Conservation (phyloP, 768 basidiomycete species). For the Amyloporia xantha region DNA sequence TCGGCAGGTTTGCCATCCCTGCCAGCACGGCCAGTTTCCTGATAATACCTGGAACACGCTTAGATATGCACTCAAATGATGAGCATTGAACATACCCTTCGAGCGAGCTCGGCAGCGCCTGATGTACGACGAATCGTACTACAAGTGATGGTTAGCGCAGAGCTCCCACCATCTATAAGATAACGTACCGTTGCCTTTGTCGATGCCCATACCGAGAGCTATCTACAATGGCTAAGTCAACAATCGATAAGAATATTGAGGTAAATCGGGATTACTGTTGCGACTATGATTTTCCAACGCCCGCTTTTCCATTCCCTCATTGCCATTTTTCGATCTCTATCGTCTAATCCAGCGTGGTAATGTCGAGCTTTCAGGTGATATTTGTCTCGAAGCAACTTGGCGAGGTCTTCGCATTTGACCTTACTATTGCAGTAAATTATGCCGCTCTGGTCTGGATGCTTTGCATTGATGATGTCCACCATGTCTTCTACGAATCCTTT, state of each 20-base stretch:
- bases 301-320: constrained; percentile 73
- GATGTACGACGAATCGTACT: constrained; percentile 93
- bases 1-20: constrained; percentile 80
- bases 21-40: constrained; percentile 96
- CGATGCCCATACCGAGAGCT: constrained; percentile 97
- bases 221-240: constrained; percentile 51
- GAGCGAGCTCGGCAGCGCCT: constrained; percentile 72
- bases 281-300: constrained; percentile 76
- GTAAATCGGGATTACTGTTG: constrained; percentile 52
- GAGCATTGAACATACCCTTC: constrained; percentile 53
- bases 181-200: constrained; percentile 67
- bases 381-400: constrained; percentile 54
- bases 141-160: background rate
- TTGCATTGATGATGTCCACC: constrained; percentile 54
- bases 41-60: constrained; percentile 61
- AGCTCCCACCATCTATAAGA: background rate
- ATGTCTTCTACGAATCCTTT: constrained; percentile 50
- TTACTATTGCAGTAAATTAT: constrained; percentile 81
- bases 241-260: constrained; percentile 5
- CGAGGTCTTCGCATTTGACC: constrained; percentile 74
- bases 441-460: constrained; percentile 57
- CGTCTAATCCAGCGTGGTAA: constrained; percentile 78
- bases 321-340: constrained; percentile 52
- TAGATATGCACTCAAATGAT: constrained; percentile 5
- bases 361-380: constrained; percentile 59